Evolutionary conservation across 192 early-diverging fungal genomes (phyloP), one percentile per base, ranked within the genome.

Genomic region (Spinellus fusiger): DNA sequence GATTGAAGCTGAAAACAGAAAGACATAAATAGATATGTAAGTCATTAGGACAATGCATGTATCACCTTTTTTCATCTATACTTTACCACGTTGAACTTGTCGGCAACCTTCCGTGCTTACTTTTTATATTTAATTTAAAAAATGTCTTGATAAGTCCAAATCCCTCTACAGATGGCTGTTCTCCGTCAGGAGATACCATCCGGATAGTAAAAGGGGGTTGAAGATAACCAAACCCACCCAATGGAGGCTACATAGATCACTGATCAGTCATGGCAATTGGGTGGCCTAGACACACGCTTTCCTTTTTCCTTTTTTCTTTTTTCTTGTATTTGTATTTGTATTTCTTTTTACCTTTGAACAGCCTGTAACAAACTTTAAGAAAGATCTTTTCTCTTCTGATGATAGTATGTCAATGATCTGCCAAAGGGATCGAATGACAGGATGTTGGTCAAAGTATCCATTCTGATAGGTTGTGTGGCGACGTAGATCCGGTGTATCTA

Each of bases 311-410:
- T 60, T 5, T 34, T 28, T 26, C 18, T 54, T 35, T 15, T 44
- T 44, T 8, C 0, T 33, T 23, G 20, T 9, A 37, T 15, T 33
- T 33, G 18, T 40, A 56, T 23, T 8, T 6, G 7, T 34, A 25
- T 32, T 20, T 22, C 15, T 58, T 33, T 70, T 76, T 65, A 86
- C 86, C 71, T 89, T 74, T 10, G 82, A 73, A 64, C 88, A 91
- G 38, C 83, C 82, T 20, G 91, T 93, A 18, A 88, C 78, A 73
- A 93, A 93, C 49, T 86, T 86, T 1, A 93, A 66, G 52, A 93
- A 82, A 5, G 77, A 74, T 10, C 82, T 56, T 35, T 80, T 78
- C 34, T 91, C 80, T 23, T 86, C 75, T 1, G 85, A 81, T 25
- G 23, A 49, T 31, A 91, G 79, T 3, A 74, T 76, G 34, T 77